phyloP scores from a whole-genome alignment of 2,329 filamentous ascomycete species.

The Alternaria panax region DNA sequence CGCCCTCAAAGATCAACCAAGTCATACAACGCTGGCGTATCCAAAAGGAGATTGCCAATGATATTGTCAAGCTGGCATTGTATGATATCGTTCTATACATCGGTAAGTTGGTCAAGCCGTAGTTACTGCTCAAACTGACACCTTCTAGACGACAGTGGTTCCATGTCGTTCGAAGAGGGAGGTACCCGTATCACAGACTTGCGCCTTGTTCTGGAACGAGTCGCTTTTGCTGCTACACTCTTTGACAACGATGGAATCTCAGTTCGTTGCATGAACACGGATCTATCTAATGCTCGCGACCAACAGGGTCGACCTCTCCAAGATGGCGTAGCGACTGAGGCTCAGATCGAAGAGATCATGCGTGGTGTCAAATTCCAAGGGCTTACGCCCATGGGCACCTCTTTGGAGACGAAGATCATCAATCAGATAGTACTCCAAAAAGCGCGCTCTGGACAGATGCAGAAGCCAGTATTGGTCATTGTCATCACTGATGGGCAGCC shows the following conservation, averaged over 20 bases:
- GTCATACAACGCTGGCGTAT: conserved; percentile 66
- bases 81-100: conserved; percentile 71
- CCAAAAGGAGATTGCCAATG: conserved; percentile 66
- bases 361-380: conserved; percentile 68
- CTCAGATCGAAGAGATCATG: conserved; percentile 67
- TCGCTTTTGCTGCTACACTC: conserved; percentile 70
- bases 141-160: conserved; percentile 68
- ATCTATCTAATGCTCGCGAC: conserved; percentile 44
- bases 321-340: conserved; percentile 64
- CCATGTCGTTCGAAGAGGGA: conserved; percentile 72
- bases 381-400: conserved; percentile 71
- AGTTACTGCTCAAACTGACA: conserved; percentile 15
- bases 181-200: conserved; percentile 72
- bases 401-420: conserved; percentile 68
- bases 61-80: conserved; percentile 68
- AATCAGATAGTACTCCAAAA: conserved; percentile 65
- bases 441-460: conserved; percentile 61
- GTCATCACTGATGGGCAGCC: conserved; percentile 72
- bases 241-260: conserved; percentile 74
- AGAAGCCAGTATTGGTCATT: conserved; percentile 71
- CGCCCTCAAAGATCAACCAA: conserved; percentile 60
- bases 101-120: conserved; percentile 33
- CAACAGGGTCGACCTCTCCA: conserved; percentile 49
- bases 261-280: conserved; percentile 74
- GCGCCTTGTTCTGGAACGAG: conserved; percentile 68